Evolutionary conservation across 495 filamentous ascomycete genomes (phyloP), one percentile per base, ranked within the genome.

Genomic region (Cenococcum geophilum): DNA sequence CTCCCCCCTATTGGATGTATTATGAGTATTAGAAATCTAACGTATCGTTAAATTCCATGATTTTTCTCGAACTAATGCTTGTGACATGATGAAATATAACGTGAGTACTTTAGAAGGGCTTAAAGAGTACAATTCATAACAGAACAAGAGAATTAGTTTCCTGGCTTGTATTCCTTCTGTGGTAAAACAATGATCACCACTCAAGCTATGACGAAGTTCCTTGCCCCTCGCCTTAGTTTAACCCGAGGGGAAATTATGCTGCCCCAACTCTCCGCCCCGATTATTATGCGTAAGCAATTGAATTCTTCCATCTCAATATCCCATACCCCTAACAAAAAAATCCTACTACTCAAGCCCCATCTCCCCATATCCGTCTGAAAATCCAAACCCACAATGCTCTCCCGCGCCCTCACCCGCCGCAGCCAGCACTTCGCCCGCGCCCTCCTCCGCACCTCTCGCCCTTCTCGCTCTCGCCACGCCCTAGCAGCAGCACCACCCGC

Each of bases 351-450:
- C 27, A 3, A 2, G 6, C 6, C 6, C 27, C 6, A 32, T 6
- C 27, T 18, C 21, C 9, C n/a, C 21, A 20, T 11, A 14, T 1
- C 35, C 25, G 22, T 60, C 18, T 25, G n/a, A n/a, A 60, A 32
- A 32, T 4, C 21, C 55, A 21, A 27, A 43, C 55, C 18, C 58
- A 59, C 36, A 58, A 66, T 66, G 63, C 18, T 55, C 18, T 16
- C 59, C 54, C 64, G 60, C 55, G 21, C 64, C n/a, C 51, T 23
- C 32, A 37, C 64, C 32, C 21, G 21, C 55, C 50, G 58, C 50
- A 45, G 55, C 60, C 60, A 57, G 37, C 56, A 42, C 60, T 16
- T 37, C 18, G 16, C 49, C 35, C 53, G 32, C 57, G 10, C 18
- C 34, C 34, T 58, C 56, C 56, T 18, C 18, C n/a, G 16, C 49